These are phyloP conservation scores for Cicer pinnatifidum DNA, from an alignment of 306 rosid species.

Conservation along the genomic window DNA sequence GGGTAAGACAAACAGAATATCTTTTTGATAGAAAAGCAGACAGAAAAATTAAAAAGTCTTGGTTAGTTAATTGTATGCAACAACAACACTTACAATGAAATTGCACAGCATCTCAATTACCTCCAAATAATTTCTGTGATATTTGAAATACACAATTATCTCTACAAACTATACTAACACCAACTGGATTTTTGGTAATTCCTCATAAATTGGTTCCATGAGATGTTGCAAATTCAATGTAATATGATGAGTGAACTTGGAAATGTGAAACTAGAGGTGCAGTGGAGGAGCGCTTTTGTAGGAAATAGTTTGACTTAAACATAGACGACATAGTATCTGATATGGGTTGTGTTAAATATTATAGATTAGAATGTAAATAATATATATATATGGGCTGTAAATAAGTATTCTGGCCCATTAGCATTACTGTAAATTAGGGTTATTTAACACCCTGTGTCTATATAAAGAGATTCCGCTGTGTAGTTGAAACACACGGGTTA, in stretches of 20 bases:
- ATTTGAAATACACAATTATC: not conserved
- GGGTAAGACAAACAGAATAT: slow-evolving; percentile 28
- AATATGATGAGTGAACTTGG: not conserved
- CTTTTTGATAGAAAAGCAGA: not conserved
- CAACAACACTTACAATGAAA: not conserved
- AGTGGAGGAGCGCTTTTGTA: too few species aligned
- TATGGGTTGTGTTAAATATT: too few species aligned
- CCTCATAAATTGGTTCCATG: not conserved
- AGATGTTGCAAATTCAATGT: not conserved
- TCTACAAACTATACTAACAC: not conserved
- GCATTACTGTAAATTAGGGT: too few species aligned
- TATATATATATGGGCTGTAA: too few species aligned
- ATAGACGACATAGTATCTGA: too few species aligned
- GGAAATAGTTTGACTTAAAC: too few species aligned
- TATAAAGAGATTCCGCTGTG: too few species aligned
- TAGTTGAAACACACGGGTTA: too few species aligned
- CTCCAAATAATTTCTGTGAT: not conserved
- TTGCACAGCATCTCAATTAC: not conserved
- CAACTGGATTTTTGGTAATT: not conserved
- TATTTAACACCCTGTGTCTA: too few species aligned
- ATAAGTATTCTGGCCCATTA: too few species aligned
- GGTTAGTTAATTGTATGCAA: not conserved
- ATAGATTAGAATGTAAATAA: too few species aligned
- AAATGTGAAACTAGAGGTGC: too few species aligned
- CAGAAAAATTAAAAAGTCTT: not conserved